Conservation (phyloP, 169 alveolate genomes). For the Condylostoma magnum region DNA sequence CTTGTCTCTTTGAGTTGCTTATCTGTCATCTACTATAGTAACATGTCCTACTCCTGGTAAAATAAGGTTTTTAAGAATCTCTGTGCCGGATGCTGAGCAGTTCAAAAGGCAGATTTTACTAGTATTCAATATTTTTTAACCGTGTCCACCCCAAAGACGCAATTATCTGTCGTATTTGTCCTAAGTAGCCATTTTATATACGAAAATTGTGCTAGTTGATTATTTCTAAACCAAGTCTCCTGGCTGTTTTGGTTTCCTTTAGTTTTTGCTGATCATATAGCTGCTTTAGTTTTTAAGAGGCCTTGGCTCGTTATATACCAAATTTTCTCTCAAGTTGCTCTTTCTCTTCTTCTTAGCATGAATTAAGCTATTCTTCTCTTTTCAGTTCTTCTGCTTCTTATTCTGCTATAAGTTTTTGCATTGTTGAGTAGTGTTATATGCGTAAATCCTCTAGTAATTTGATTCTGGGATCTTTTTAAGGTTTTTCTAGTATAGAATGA, state of each 20-base stretch:
- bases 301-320: constrained; percentile 47
- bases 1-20: constrained; percentile 67
- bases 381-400: constrained; percentile 31
- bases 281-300: constrained; percentile 18
- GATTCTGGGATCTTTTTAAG: not conserved
- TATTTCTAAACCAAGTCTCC: not conserved
- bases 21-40: constrained; percentile 73
- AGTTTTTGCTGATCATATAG: too few relatives aligned
- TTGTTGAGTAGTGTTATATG: constrained; percentile 22
- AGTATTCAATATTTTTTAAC: constrained; percentile 61
- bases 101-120: constrained; percentile 69
- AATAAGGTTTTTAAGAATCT: constrained; percentile 79
- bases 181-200: constrained; percentile 56
- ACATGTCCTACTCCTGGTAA: constrained; percentile 82
- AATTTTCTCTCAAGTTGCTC: constrained; percentile 31
- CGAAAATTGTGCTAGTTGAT: not conserved
- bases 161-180: constrained; percentile 84
- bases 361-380: constrained; percentile 28
- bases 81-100: constrained; percentile 71
- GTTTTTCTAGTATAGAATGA: not conserved
- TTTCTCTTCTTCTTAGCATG: constrained; percentile 29
- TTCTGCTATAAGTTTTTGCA: constrained; percentile 23
- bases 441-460: constrained; percentile 31
- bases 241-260: too few relatives aligned
- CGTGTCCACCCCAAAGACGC: constrained; percentile 88